Evolutionary conservation across 768 basidiomycete species (phyloP).

Genomic region (Lactifluus pinguis): DNA sequence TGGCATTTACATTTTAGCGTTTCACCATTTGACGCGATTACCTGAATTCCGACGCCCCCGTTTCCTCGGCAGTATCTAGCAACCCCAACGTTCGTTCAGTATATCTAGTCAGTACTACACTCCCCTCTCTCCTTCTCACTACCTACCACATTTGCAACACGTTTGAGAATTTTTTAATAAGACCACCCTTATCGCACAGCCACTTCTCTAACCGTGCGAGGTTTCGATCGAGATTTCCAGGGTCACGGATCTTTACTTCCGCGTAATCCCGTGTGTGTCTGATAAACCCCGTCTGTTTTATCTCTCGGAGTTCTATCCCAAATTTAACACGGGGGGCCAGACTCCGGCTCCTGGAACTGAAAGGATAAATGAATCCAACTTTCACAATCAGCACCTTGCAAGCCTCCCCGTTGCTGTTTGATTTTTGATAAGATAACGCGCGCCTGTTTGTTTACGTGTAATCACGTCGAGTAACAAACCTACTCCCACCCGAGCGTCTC

Average conservation of each 20-base stretch:
- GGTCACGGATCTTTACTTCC: neutral
- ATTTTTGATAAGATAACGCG: slow-evolving; percentile 18
- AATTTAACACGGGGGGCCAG: neutral
- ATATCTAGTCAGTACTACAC: neutral
- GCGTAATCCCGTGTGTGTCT: neutral
- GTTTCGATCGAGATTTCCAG: slow-evolving; percentile 11
- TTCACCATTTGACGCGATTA: slow-evolving; percentile 14
- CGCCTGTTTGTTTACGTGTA: slow-evolving; percentile 16
- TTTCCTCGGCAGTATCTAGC: neutral
- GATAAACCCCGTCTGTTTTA: no score
- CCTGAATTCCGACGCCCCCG: slow-evolving; percentile 4
- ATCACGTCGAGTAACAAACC: neutral
- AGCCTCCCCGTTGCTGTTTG: neutral
- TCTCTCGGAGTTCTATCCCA: neutral
- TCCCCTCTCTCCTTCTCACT: neutral
- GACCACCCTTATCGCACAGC: slow-evolving; percentile 1
- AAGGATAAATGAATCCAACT: neutral
- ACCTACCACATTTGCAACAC: neutral
- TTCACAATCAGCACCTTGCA: slow-evolving; percentile 14
- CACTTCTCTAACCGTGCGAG: slow-evolving; percentile 1
- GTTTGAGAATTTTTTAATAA: neutral
- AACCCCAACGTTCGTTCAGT: no score
- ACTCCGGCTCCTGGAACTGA: neutral
- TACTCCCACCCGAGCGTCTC: slow-evolving; percentile 18
- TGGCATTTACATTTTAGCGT: slow-evolving; percentile 8